Evolutionary conservation across 2,329 filamentous ascomycete species (phyloP), one percentile per base, ranked within the genome.

Genomic region (Clonostachys chloroleuca): DNA sequence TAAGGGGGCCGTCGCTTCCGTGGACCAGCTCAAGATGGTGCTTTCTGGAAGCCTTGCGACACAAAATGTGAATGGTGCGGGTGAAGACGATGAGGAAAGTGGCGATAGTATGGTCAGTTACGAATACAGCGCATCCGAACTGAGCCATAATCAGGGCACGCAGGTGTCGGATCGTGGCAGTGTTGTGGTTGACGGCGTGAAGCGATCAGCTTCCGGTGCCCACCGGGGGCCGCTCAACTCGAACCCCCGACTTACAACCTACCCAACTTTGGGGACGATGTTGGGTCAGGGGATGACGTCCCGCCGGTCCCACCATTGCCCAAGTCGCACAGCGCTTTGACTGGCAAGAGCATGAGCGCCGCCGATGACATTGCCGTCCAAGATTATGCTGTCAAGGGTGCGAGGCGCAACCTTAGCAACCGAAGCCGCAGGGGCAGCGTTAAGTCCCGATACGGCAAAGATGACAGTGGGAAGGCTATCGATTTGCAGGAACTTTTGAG

Each of bases 21-120:
- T 86, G 14, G 80, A 84, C 52, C 81, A 85, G 59, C 70, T 86
- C 45, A 86, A 79, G 68, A 77, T 75, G 61, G 77, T 82, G 16
- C 65, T 86, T 14, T 74, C 75, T 1, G 81, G 81, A 34, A 75
- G 78, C 40, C 54, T 57, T 12, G 59, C 64, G 5, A 61, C 66
- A 10, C 70, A 69, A 40, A 67, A 66, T 13, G 64, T 68, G 37
- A 60, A 65, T 44, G 62, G 65, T 24, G 67, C 67, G 3, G 62
- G 64, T 10, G 52, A 58, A 5, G 54, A 53, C 5, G 70, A 73
- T 17, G 73, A 77, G 45, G 80, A 78, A 49, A 77, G 73, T 46
- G 82, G 74, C 57, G 86, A 89, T 46, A 88, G 84, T 62, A 79
- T 89, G 72, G 77, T 86, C 52, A 87, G 83, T 67, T 86, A 84